Percentiles rank a stretch among this genome's conserved stretches.
Evolutionary conservation across 257 asterid genomes (phyloP).

Genomic region (Dorcoceras hygrometricum): DNA sequence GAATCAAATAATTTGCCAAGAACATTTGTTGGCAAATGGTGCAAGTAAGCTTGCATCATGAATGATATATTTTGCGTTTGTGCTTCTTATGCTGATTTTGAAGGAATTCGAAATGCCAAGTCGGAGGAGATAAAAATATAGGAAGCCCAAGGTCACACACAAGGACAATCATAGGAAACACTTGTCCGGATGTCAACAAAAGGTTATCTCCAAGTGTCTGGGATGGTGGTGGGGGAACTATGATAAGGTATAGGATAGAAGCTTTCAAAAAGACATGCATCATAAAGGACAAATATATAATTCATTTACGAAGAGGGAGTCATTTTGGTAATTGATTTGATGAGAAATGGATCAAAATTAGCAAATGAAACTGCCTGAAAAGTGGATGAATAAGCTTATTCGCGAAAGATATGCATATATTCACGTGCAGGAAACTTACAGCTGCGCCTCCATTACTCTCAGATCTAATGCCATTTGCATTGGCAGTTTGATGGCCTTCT

Average conservation of each 20-base stretch:
- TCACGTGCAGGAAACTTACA: constrained; percentile 55
- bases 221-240: not conserved
- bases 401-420: constrained; percentile 9
- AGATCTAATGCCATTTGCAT: constrained; percentile 66
- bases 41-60: not conserved
- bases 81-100: not conserved
- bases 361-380: not conserved
- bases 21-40: not conserved
- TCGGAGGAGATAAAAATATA: not conserved
- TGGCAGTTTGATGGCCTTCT: constrained; percentile 54
- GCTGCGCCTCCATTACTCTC: constrained; percentile 75
- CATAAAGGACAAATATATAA: not conserved
- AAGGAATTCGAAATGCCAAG: not conserved
- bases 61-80: no score
- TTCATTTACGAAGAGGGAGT: not conserved
- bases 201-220: not conserved
- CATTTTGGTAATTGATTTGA: constrained; percentile 1
- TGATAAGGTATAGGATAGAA: not conserved
- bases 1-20: constrained; percentile 1
- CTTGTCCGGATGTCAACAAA: not conserved
- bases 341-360: constrained; percentile 1
- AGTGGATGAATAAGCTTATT: not conserved
- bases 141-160: not conserved
- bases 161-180: not conserved
- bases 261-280: not conserved